These are phyloP conservation scores for Trichosporon sp. DNA, from an alignment of 1,284 basidiomycete genomes.

Conservation along the genomic window DNA sequence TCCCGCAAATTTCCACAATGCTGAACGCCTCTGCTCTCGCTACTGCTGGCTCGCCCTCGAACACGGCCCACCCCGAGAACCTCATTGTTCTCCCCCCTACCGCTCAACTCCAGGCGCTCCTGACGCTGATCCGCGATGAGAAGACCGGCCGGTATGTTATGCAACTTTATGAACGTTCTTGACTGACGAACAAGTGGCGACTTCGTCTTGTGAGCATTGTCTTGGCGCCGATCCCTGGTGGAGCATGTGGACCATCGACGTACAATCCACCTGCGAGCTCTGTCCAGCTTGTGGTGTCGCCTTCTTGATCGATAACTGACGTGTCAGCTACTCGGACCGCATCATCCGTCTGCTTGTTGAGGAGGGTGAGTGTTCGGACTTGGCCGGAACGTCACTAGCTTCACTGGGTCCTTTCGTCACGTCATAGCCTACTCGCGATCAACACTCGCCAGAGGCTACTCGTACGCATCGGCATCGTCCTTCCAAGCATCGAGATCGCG, in stretches of 20 bases:
- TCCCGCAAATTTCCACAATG: constrained; percentile 16
- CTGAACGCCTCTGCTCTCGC: constrained; percentile 20
- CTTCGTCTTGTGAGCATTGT: constrained; percentile 76
- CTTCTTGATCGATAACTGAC: background rate
- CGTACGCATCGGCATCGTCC: background rate
- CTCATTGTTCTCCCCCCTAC: constrained; percentile 61
- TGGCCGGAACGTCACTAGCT: background rate
- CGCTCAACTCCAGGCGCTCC: constrained; percentile 88
- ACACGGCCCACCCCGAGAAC: constrained; percentile 34
- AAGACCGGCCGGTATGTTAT: constrained; percentile 63
- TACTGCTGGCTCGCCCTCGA: constrained; percentile 1
- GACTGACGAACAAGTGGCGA: constrained; percentile 66
- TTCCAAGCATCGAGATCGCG: background rate
- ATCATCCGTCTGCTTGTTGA: constrained; percentile 66
- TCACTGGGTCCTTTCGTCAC: background rate
- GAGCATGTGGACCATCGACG: background rate
- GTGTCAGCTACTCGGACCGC: constrained; percentile 61
- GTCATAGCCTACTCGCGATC: background rate
- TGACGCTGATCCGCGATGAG: constrained; percentile 92
- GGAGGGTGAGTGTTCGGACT: constrained; percentile 57
- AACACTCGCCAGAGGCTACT: background rate
- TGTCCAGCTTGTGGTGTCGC: background rate
- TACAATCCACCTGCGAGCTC: too few relatives aligned
- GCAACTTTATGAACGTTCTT: background rate
- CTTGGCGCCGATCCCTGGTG: background rate